Evolutionary conservation across 805 yeast genomes (phyloP), one percentile per base, ranked within the genome.

Genomic region (Lipomyces lipofer): DNA sequence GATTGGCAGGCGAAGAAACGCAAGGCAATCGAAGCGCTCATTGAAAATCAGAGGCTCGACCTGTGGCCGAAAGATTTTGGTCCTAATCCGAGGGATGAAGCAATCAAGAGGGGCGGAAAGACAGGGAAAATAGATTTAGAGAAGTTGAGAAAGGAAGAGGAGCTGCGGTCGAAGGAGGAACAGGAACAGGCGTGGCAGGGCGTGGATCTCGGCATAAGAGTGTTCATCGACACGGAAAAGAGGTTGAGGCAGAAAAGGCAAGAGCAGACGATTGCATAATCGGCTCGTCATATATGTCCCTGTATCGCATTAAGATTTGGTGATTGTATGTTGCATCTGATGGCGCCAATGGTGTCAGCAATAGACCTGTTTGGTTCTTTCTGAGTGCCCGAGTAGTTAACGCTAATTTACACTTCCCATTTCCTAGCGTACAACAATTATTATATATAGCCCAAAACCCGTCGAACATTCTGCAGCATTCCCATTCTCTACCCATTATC

Each of bases 211-310:
- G 82, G 86, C 21, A 82, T 92, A 62, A 78, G 81, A 55, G 97
- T 82, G 4, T 92, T 91, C 74, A 89, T 95, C 1, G 85, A 86
- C 62, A 81, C 89, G 48, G 97, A 91, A 69, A 82, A 82, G 71
- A 75, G 75, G 65, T 71, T 86, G 66, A 44, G 73, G 71, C 60
- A 69, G 59, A 21, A 24, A 43, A 36, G 27, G 43, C 24, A n/a
- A n/a, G n/a, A n/a, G n/a, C n/a, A n/a, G n/a, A n/a, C n/a, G n/a
- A n/a, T n/a, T n/a, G n/a, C n/a, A n/a, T n/a, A n/a, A n/a, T n/a
- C n/a, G n/a, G n/a, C n/a, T n/a, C n/a, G n/a, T n/a, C n/a, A n/a
- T n/a, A n/a, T n/a, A n/a, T n/a, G n/a, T n/a, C n/a, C n/a, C n/a
- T n/a, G n/a, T n/a, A n/a, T n/a, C n/a, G n/a, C n/a, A n/a, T n/a